Percentiles rank a stretch among this genome's conserved stretches.
Evolutionary conservation across 306 rosid genomes (phyloP).

Genomic region (Mimosa bimucronata): DNA sequence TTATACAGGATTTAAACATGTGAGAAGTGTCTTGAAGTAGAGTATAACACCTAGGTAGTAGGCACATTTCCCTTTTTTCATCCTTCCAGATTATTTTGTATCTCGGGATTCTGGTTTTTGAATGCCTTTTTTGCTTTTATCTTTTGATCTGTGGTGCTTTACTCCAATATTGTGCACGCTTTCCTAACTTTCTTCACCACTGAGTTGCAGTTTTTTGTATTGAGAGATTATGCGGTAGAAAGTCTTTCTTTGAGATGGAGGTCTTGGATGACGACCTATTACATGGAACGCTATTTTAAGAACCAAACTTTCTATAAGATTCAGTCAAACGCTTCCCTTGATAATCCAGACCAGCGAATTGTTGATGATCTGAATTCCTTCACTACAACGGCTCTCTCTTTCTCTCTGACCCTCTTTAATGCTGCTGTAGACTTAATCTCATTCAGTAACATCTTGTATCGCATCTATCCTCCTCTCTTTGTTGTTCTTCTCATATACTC

Average conservation of each 20-base stretch:
- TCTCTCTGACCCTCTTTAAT: conserved; percentile 78
- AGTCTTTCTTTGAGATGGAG: conserved; percentile 96
- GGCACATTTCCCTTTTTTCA: background rate
- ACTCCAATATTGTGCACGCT: conserved; percentile 22
- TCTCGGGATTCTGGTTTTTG: conserved; percentile 10
- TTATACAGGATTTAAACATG: no score
- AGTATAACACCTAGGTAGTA: background rate
- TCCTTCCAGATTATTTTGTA: background rate
- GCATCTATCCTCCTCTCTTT: conserved; percentile 93
- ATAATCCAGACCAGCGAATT: conserved; percentile 94
- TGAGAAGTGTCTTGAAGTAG: background rate
- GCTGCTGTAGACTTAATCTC: conserved; percentile 86
- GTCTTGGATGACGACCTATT: conserved; percentile 94
- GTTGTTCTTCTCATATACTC: conserved; percentile 88
- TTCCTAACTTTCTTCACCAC: conserved; percentile 34
- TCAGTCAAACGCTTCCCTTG: conserved; percentile 88
- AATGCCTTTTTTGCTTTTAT: conserved; percentile 1
- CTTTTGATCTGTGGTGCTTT: conserved; percentile 17
- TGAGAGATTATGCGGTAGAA: conserved; percentile 89
- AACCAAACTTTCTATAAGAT: conserved; percentile 86
- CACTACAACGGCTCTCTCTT: conserved; percentile 79
- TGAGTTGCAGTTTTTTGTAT: conserved; percentile 74
- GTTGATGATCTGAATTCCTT: conserved; percentile 94
- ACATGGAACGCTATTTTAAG: conserved; percentile 88
- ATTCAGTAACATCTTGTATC: conserved; percentile 86